A percentile compares a stretch with the other conserved stretches of the same genome.
phyloP scores from a whole-genome alignment of 306 rosid genomes.

The Pyrus betulifolia region DNA sequence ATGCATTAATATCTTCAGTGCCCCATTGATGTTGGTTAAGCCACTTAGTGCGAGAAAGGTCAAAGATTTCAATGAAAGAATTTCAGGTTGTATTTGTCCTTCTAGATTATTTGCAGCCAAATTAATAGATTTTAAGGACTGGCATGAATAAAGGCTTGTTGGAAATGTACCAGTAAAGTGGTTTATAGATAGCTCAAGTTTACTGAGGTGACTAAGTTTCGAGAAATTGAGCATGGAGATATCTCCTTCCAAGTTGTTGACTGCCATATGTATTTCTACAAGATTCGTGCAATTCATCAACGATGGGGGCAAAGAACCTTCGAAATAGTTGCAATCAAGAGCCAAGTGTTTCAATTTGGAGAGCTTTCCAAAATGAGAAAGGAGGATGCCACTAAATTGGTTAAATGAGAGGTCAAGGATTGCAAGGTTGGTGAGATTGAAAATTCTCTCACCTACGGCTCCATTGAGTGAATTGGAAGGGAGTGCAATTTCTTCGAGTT shows the following conservation, averaged over 20 bases:
- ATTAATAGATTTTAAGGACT: neutral
- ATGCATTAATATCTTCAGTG: neutral
- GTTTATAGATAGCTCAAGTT: too few relatives aligned
- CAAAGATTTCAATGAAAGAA: neutral
- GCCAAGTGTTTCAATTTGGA: neutral
- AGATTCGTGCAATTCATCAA: neutral
- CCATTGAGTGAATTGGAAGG: neutral
- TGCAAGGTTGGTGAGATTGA: neutral
- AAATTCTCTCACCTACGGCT: neutral
- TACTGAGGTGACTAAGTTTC: too few relatives aligned
- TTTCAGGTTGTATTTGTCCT: neutral
- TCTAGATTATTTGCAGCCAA: fast-evolving
- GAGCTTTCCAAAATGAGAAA: neutral
- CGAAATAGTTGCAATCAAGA: neutral
- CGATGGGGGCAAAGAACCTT: neutral
- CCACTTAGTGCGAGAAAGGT: neutral
- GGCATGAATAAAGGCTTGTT: too few relatives aligned
- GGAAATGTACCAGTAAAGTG: too few relatives aligned
- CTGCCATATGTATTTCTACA: too few relatives aligned
- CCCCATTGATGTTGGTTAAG: neutral
- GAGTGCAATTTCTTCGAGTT: neutral
- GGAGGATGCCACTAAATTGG: neutral
- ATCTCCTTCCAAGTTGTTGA: too few relatives aligned
- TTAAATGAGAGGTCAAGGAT: neutral
- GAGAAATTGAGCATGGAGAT: too few relatives aligned